Evolutionary conservation across 371 early-diverging fungal genomes (phyloP).

Genomic region (Gilbertella persicaria): DNA sequence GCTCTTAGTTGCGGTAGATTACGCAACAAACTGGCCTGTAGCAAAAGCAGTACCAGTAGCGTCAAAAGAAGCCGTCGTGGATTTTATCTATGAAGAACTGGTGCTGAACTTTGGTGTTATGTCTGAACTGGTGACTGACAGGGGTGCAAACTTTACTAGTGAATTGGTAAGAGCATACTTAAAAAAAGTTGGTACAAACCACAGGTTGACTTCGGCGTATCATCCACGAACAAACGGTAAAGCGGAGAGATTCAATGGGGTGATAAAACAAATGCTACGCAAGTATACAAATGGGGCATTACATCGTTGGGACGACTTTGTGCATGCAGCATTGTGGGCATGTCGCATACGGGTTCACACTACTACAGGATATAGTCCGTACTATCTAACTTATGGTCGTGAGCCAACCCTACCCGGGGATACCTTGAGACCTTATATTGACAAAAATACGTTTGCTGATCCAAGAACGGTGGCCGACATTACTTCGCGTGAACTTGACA

Average conservation of each 20-base stretch:
- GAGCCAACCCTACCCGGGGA: constrained; percentile 18
- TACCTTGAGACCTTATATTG: background rate
- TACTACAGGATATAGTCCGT: constrained; percentile 8
- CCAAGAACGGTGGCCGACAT: background rate
- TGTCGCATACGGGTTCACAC: constrained; percentile 11
- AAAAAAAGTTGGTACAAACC: constrained; percentile 2
- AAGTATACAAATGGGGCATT: constrained; percentile 18
- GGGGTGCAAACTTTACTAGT: constrained; percentile 22
- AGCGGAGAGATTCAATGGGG: constrained; percentile 18
- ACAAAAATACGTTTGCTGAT: background rate
- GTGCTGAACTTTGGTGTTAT: constrained; percentile 36
- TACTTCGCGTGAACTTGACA: background rate
- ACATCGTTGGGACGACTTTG: constrained; percentile 22
- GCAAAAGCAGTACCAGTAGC: constrained; percentile 20
- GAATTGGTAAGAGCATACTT: constrained; percentile 4
- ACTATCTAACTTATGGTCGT: too few relatives aligned
- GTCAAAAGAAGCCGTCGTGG: constrained; percentile 20
- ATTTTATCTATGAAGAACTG: constrained; percentile 33
- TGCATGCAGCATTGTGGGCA: constrained; percentile 18
- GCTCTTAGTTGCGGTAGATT: constrained; percentile 42
- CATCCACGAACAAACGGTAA: constrained; percentile 32
- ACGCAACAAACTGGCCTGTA: constrained; percentile 42
- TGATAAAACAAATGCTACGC: constrained; percentile 16
- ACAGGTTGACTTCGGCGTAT: constrained; percentile 21
- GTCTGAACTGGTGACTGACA: constrained; percentile 22